phyloP scores from a whole-genome alignment of 1,284 basidiomycete species.

The Leccinum insolens region DNA sequence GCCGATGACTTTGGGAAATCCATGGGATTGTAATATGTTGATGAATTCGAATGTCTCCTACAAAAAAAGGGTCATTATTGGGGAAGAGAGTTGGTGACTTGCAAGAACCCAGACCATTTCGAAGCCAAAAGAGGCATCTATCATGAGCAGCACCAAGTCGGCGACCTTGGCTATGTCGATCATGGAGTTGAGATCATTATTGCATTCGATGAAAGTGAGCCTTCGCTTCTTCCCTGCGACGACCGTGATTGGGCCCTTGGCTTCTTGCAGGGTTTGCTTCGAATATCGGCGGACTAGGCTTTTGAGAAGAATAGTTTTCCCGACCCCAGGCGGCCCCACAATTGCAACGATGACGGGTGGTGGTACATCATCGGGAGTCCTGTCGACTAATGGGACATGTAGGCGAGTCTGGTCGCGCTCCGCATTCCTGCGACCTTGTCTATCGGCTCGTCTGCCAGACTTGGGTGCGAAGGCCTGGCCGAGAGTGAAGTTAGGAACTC shows the following conservation, averaged over 20 bases:
- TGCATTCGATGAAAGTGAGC: slow-evolving; percentile 96
- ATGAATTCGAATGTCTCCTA: too few species aligned
- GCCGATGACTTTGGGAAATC: too few species aligned
- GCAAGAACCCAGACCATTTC: slow-evolving; percentile 23
- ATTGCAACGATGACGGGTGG: slow-evolving; percentile 97
- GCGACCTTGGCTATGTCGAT: slow-evolving; percentile 97
- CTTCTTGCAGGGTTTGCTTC: slow-evolving; percentile 91
- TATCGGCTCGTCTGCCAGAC: slow-evolving; percentile 87
- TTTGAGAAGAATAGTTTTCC: slow-evolving; percentile 94
- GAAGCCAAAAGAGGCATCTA: slow-evolving; percentile 65
- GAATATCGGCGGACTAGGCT: slow-evolving; percentile 92
- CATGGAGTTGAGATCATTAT: slow-evolving; percentile 98
- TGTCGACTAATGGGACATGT: slow-evolving; percentile 94
- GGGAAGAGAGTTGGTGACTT: rapidly evolving
- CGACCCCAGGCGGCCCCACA: slow-evolving; percentile 96
- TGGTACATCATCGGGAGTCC: slow-evolving; percentile 90
- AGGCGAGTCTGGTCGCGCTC: slow-evolving; percentile 94
- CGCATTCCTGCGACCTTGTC: slow-evolving; percentile 87
- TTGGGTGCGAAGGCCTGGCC: slow-evolving; percentile 89
- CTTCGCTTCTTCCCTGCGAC: slow-evolving; percentile 91
- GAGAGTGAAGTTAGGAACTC: background rate
- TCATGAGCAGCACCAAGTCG: slow-evolving; percentile 95
- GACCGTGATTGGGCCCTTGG: slow-evolving; percentile 95
- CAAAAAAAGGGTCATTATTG: background rate
- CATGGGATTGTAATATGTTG: too few species aligned